A percentile compares a stretch with the other conserved stretches of the same genome.
Evolutionary conservation across 768 basidiomycete genomes (phyloP).

Genomic region (Lactarius hatsudake): DNA sequence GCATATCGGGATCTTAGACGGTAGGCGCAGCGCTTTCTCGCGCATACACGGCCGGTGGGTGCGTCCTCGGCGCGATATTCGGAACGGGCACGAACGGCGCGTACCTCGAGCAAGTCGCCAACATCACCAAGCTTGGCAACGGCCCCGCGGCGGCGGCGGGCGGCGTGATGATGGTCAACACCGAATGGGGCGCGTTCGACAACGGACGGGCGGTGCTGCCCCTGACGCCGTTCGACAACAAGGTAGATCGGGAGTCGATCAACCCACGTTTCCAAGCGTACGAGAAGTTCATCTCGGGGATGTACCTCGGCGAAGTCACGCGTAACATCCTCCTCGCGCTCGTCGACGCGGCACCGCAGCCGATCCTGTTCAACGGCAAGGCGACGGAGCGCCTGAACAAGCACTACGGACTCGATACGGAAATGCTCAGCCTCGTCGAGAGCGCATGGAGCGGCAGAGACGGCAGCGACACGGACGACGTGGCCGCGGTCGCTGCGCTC

Average conservation of each 20-base stretch:
- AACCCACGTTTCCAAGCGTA: constrained; percentile 92
- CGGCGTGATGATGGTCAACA: constrained; percentile 91
- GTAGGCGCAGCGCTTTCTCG: constrained; percentile 92
- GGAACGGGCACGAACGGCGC: constrained; percentile 99
- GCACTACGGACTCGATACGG: constrained; percentile 94
- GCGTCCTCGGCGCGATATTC: constrained; percentile 87
- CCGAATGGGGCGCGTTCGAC: constrained; percentile 98
- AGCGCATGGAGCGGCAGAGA: constrained; percentile 61
- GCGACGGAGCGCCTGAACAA: constrained; percentile 71
- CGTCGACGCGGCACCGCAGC: constrained; percentile 67
- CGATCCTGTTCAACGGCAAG: constrained; percentile 78
- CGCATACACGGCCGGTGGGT: constrained; percentile 91
- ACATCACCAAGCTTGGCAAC: constrained; percentile 80
- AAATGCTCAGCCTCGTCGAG: constrained; percentile 84
- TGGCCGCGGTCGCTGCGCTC: neutral
- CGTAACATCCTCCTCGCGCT: constrained; percentile 82
- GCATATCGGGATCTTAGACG: constrained; percentile 51
- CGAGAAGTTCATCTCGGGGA: constrained; percentile 98
- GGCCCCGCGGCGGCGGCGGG: constrained; percentile 55
- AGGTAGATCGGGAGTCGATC: constrained; percentile 89
- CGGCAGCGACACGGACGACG: constrained; percentile 2
- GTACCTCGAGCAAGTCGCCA: constrained; percentile 84
- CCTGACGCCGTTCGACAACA: constrained; percentile 86
- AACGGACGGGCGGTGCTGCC: constrained; percentile 87
- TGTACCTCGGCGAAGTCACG: constrained; percentile 96